Evolutionary conservation across 257 asterid genomes (phyloP).

Genomic region (Misopates orontium): DNA sequence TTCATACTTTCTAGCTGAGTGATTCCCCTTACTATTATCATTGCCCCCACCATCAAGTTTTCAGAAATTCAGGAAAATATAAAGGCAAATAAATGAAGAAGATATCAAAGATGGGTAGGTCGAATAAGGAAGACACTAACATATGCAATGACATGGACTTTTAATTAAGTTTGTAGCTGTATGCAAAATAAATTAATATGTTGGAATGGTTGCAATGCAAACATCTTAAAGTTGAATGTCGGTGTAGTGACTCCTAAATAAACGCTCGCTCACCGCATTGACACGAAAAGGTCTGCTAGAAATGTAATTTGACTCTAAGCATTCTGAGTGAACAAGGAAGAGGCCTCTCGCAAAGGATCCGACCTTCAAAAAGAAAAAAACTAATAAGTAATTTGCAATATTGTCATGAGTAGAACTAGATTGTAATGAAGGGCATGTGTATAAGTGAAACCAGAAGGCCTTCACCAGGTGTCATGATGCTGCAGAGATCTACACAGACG

Average conservation of each 20-base stretch:
- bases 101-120: background rate
- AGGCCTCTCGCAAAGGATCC: conserved; percentile 97
- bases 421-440: background rate
- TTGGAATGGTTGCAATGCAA: too few species aligned
- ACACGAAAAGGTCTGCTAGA: conserved; percentile 96
- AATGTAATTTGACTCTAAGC: conserved; percentile 84
- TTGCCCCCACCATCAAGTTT: background rate
- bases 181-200: background rate
- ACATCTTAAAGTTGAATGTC: background rate
- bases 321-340: conserved; percentile 90
- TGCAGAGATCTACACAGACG: conserved; percentile 91
- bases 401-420: conserved; percentile 8
- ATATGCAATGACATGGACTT: background rate
- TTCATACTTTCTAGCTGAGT: too few species aligned
- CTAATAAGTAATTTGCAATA: conserved; percentile 12
- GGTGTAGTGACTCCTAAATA: background rate
- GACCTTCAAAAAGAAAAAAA: conserved; percentile 40
- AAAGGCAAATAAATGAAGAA: background rate
- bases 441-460: conserved; percentile 77
- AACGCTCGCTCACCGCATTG: conserved; percentile 78
- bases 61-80: background rate
- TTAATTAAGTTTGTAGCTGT: background rate
- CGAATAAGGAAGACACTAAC: background rate
- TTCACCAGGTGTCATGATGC: conserved; percentile 91
- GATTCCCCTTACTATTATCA: too few species aligned